Evolutionary conservation across 345 rosid genomes (phyloP).

Genomic region (Erodium maritimum): DNA sequence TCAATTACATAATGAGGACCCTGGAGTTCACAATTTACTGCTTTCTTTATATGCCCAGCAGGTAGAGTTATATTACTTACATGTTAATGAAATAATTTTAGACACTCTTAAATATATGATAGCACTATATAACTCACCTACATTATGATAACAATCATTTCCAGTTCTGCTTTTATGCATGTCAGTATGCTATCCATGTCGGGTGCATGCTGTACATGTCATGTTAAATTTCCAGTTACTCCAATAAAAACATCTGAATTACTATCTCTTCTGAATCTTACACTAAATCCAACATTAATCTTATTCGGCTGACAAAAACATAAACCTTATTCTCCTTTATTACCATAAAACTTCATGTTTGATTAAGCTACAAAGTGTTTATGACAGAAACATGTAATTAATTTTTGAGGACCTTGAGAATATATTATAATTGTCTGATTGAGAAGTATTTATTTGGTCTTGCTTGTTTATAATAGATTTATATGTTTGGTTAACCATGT

Average conservation of each 20-base stretch:
- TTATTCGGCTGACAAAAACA: too few relatives aligned
- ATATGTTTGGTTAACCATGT: not conserved
- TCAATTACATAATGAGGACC: conserved; percentile 84
- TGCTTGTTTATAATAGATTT: not conserved
- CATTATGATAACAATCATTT: too few relatives aligned
- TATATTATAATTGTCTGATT: not conserved
- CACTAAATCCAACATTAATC: not conserved
- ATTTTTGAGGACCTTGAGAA: not conserved
- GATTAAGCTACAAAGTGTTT: not conserved
- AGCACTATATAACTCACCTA: not conserved
- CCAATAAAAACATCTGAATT: not conserved
- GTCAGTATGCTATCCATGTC: not conserved
- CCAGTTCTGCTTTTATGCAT: too few relatives aligned
- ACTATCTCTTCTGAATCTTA: not conserved
- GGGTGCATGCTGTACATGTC: not conserved
- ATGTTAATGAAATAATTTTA: not conserved
- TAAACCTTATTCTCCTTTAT: not conserved
- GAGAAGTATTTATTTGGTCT: not conserved
- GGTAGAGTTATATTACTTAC: conserved; percentile 33
- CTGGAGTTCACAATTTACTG: conserved; percentile 91
- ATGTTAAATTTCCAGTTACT: not conserved
- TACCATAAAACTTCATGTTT: not conserved
- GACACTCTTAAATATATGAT: not conserved
- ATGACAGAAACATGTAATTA: not conserved
- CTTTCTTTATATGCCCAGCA: conserved; percentile 94